Conservation (phyloP, 257 asterid genomes). For the Capsicum baccatum region DNA sequence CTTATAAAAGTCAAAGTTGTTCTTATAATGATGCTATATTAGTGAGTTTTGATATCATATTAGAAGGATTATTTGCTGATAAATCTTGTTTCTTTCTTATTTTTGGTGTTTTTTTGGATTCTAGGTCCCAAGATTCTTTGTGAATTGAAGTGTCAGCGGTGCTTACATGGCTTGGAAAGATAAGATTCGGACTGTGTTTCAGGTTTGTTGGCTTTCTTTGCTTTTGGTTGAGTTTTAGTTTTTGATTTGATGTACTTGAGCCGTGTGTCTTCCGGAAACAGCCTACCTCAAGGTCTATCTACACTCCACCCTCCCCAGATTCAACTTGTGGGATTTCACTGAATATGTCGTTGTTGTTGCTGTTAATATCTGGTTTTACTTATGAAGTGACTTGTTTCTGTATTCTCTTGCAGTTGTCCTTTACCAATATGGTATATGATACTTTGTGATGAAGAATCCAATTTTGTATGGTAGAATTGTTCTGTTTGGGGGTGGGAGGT, state of each 20-base stretch:
- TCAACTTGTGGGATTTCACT: too few species aligned
- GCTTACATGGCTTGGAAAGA: conserved; percentile 59
- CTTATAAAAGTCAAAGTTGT: background rate
- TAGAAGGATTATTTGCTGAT: background rate
- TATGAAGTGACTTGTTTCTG: background rate
- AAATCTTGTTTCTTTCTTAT: background rate
- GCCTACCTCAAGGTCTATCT: too few species aligned
- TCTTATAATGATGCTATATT: background rate
- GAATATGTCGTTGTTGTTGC: too few species aligned
- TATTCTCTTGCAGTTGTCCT: background rate
- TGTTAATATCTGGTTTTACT: background rate
- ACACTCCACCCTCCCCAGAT: too few species aligned
- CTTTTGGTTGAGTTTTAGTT: background rate
- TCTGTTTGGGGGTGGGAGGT: too few species aligned
- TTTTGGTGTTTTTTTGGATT: background rate
- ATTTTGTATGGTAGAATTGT: background rate
- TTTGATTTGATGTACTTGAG: background rate
- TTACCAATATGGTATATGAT: background rate
- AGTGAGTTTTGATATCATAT: background rate
- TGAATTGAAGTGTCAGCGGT: conserved; percentile 29
- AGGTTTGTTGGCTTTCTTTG: conserved; percentile 49
- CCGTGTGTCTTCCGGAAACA: too few species aligned
- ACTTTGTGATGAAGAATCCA: background rate
- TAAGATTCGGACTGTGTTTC: conserved; percentile 56
- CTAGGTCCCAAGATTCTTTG: conserved; percentile 20